A percentile compares a stretch with the other conserved stretches of the same genome.
Evolutionary conservation across 768 basidiomycete genomes (phyloP).

Genomic region (Phaeotremella fagi): DNA sequence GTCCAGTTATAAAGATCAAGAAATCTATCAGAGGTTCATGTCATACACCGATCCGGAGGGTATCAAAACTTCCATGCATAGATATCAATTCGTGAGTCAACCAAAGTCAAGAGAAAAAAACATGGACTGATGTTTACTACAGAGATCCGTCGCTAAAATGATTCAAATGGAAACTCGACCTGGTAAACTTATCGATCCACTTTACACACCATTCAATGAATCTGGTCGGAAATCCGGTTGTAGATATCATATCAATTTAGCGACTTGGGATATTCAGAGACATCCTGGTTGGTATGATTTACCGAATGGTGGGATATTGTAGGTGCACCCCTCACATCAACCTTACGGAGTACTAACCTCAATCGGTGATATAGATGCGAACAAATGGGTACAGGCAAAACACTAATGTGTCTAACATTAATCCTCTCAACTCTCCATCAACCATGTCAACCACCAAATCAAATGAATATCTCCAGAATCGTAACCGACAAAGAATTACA

Average conservation of each 20-base stretch:
- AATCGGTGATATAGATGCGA: conserved; percentile 35
- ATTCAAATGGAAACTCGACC: conserved; percentile 34
- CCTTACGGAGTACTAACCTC: background rate
- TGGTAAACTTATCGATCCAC: conserved; percentile 24
- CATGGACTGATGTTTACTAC: background rate
- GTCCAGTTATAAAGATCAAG: conserved; percentile 6
- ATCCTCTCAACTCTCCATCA: conserved; percentile 35
- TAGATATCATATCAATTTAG: conserved; percentile 29
- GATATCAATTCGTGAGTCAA: conserved; percentile 29
- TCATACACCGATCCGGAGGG: conserved; percentile 15
- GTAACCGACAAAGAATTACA: conserved; percentile 19
- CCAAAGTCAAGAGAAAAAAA: background rate
- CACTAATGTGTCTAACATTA: conserved; percentile 44
- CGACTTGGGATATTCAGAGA: conserved; percentile 31
- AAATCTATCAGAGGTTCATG: conserved; percentile 11
- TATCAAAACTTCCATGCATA: conserved; percentile 19
- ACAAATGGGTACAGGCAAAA: conserved; percentile 50
- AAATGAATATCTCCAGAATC: conserved; percentile 14
- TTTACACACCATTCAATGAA: conserved; percentile 27
- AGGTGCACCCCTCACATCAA: conserved; percentile 3
- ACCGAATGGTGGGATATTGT: conserved; percentile 41
- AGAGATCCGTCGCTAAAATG: conserved; percentile 35
- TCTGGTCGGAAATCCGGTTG: conserved; percentile 15
- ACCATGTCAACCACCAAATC: conserved; percentile 19
- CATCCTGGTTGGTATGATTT: conserved; percentile 37